Conservation (phyloP, 257 asterid genomes). For the Solanum medicagineum region DNA sequence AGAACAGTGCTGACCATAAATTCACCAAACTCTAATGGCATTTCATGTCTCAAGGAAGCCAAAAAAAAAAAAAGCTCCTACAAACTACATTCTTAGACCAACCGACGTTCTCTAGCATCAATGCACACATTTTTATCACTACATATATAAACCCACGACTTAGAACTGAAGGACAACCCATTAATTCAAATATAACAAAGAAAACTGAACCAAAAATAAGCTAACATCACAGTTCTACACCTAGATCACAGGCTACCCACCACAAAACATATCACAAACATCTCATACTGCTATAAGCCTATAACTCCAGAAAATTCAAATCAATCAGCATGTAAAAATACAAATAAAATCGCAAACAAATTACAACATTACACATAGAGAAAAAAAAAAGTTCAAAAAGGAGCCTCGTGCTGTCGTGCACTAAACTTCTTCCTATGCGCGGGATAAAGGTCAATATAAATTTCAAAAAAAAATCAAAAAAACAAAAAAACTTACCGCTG, state of each 20-base stretch:
- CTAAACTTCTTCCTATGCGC: background rate
- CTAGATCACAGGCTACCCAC: background rate
- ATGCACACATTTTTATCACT: background rate
- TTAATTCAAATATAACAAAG: background rate
- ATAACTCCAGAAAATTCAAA: background rate
- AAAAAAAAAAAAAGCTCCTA: background rate
- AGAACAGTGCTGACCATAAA: background rate
- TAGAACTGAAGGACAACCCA: background rate
- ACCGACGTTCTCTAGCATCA: background rate
- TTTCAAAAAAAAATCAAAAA: background rate
- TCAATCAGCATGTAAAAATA: background rate
- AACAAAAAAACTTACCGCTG: conserved; percentile 36
- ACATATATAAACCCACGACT: background rate
- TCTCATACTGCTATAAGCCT: background rate
- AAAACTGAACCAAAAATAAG: background rate
- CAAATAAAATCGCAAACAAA: background rate
- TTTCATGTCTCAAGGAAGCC: background rate
- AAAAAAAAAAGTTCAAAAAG: background rate
- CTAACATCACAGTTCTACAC: background rate
- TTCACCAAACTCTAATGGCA: background rate
- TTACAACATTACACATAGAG: background rate
- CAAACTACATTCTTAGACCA: background rate
- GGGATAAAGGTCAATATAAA: background rate
- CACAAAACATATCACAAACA: background rate
- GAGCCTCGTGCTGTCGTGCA: background rate